Evolutionary conservation across 257 asterid species (phyloP).

Genomic region (Solanum chmielewskii): DNA sequence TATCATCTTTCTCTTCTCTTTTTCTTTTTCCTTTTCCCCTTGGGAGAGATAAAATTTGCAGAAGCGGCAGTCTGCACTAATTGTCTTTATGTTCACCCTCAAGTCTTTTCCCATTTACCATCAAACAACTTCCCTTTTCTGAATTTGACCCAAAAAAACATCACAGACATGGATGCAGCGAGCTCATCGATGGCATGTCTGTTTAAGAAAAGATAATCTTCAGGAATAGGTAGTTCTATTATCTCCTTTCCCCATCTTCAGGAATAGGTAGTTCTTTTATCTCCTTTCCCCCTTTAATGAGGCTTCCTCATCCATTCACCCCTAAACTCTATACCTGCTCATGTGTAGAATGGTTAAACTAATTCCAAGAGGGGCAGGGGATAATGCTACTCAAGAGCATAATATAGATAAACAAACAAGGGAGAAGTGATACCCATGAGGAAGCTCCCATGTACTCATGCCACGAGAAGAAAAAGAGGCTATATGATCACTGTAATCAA

Average conservation of each 20-base stretch:
- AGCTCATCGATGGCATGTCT: not conserved
- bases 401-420: conserved; percentile 2
- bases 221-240: not conserved
- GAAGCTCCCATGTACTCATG: conserved; percentile 99
- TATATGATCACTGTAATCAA: conserved; percentile 95
- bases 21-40: not conserved
- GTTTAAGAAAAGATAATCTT: not conserved
- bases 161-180: not conserved
- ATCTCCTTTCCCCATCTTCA: not conserved
- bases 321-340: not conserved
- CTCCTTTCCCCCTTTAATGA: not conserved
- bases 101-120: not conserved
- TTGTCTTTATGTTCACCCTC: not conserved
- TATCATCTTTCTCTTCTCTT: not conserved
- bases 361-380: not conserved
- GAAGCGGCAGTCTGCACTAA: not conserved
- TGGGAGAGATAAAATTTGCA: not conserved
- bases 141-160: not conserved
- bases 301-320: not conserved
- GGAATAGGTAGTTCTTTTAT: not conserved
- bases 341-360: not conserved
- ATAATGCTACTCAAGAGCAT: not conserved
- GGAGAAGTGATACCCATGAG: conserved; percentile 73
- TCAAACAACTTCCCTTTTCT: not conserved
- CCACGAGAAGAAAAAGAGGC: conserved; percentile 99